Evolutionary conservation across 495 filamentous ascomycete species (phyloP).

Genomic region (Astrothelium subdiscretum): DNA sequence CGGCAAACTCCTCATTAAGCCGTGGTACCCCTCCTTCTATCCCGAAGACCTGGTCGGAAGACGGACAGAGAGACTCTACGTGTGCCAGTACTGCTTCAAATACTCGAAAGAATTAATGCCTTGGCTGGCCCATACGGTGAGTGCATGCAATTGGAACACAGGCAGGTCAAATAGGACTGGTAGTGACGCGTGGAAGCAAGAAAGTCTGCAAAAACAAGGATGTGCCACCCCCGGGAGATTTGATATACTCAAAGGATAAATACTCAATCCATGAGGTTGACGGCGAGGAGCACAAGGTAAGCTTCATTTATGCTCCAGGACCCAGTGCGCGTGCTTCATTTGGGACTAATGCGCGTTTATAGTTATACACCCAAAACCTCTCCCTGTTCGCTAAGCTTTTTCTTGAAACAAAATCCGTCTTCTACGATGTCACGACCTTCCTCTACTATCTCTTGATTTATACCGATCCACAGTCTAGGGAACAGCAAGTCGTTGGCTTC

Average conservation of each 20-base stretch:
- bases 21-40: slow-evolving; percentile 37
- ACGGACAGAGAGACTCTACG: slow-evolving; percentile 51
- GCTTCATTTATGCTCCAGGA: slow-evolving; percentile 15
- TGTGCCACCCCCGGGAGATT: slow-evolving; percentile 23
- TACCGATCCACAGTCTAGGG: slow-evolving; percentile 36
- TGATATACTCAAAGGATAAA: slow-evolving; percentile 46
- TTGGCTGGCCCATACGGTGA: slow-evolving; percentile 42
- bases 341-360: background rate
- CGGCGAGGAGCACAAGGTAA: slow-evolving; percentile 65
- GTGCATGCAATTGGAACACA: slow-evolving; percentile 7
- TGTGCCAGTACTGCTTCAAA: slow-evolving; percentile 89
- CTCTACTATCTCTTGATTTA: slow-evolving; percentile 84
- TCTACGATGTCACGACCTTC: slow-evolving; percentile 92
- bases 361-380: slow-evolving; percentile 91
- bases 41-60: slow-evolving; percentile 31
- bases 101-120: slow-evolving; percentile 65
- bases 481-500: slow-evolving; percentile 67
- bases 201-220: slow-evolving; percentile 32
- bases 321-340: too few relatives aligned
- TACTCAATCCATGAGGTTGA: slow-evolving; percentile 83
- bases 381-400: slow-evolving; percentile 97
- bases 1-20: slow-evolving; percentile 32
- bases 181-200: slow-evolving; percentile 20
- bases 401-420: slow-evolving; percentile 95
- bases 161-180: slow-evolving; percentile 15